Percentiles rank a stretch among this genome's conserved stretches.
These are phyloP conservation scores for Beauveria asiatica DNA, from an alignment of 2,329 filamentous ascomycete genomes.

Conservation along the genomic window DNA sequence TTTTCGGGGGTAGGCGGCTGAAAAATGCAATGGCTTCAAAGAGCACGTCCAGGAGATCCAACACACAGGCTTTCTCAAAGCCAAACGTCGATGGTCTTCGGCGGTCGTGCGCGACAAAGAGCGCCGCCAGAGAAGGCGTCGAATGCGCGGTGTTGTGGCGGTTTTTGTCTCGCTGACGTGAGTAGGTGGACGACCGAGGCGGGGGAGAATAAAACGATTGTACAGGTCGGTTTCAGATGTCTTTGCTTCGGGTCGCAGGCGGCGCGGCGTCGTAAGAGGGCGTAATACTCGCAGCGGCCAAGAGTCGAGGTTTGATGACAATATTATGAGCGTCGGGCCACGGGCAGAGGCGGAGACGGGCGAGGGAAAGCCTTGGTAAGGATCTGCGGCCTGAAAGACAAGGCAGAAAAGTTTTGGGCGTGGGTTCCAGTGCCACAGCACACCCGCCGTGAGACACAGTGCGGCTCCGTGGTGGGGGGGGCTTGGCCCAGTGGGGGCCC, in stretches of 20 bases:
- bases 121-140: background rate
- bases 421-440: slow-evolving; percentile 1
- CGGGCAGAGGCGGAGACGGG: slow-evolving; percentile 7
- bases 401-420: slow-evolving; percentile 8
- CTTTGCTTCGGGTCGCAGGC: background rate
- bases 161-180: slow-evolving; percentile 4
- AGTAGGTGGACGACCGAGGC: background rate
- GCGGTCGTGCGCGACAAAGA: background rate
- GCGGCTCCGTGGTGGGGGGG: background rate
- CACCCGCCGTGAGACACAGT: background rate
- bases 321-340: slow-evolving; percentile 8
- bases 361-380: background rate
- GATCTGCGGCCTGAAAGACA: slow-evolving; percentile 12
- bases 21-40: background rate
- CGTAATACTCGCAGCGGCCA: slow-evolving; percentile 6
- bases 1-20: background rate
- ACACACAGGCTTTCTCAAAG: too few species aligned
- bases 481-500: background rate
- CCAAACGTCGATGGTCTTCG: background rate
- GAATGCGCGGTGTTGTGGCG: slow-evolving; percentile 1
- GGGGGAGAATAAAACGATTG: slow-evolving; percentile 1
- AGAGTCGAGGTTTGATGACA: slow-evolving; percentile 10
- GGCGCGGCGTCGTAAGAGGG: slow-evolving; percentile 7
- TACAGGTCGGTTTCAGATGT: background rate
- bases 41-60: background rate